phyloP scores from a whole-genome alignment of 2,329 filamentous ascomycete genomes.

The Zymoseptoria brevis region DNA sequence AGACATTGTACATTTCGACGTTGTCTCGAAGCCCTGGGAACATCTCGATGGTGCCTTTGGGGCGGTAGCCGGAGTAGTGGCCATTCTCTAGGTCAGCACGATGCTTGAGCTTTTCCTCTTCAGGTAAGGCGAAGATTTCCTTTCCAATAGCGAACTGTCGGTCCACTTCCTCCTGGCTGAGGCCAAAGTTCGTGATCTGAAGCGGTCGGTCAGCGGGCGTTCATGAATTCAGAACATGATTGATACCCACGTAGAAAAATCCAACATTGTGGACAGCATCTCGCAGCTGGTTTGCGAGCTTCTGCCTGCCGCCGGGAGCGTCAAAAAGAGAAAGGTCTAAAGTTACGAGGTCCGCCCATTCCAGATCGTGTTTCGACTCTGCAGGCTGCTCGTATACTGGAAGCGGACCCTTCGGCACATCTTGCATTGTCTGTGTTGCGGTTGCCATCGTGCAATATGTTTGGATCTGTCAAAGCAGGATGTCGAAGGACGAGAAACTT shows the following conservation, averaged over 20 bases:
- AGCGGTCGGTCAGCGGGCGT: slow-evolving; percentile 2
- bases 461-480: neutral
- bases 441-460: slow-evolving; percentile 11
- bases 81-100: slow-evolving; percentile 28
- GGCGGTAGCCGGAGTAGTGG: slow-evolving; percentile 27
- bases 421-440: slow-evolving; percentile 11
- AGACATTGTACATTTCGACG: slow-evolving; percentile 51
- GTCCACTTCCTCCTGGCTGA: slow-evolving; percentile 53
- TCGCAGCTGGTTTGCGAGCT: slow-evolving; percentile 47
- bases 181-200: slow-evolving; percentile 47
- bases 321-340: slow-evolving; percentile 50
- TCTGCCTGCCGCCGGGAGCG: slow-evolving; percentile 47
- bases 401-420: slow-evolving; percentile 7
- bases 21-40: slow-evolving; percentile 38
- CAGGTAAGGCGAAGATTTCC: slow-evolving; percentile 49
- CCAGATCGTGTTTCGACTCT: slow-evolving; percentile 17
- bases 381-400: slow-evolving; percentile 16
- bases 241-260: slow-evolving; percentile 50
- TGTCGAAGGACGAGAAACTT: neutral
- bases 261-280: slow-evolving; percentile 44
- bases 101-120: slow-evolving; percentile 53
- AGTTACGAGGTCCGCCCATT: slow-evolving; percentile 51
- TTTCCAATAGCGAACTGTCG: slow-evolving; percentile 55
- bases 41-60: slow-evolving; percentile 15
- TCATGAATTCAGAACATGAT: neutral